Percentiles rank a stretch among this genome's conserved stretches.
phyloP scores from a whole-genome alignment of 108 stramenopile genomes.

The Nannochloropsis gaditana region DNA sequence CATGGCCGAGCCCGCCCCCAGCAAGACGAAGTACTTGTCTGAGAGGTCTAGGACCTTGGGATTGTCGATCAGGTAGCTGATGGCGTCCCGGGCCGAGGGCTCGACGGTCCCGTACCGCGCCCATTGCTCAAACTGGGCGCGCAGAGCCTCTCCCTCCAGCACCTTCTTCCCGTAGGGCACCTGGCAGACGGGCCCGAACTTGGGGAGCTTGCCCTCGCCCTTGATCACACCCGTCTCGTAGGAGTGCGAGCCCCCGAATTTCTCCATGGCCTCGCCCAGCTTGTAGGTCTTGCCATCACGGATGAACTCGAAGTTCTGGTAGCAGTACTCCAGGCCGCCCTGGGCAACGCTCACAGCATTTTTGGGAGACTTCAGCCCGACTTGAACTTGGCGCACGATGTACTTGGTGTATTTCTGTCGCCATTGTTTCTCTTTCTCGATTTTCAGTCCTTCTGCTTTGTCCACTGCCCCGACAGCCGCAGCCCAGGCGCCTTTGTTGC shows the following conservation, averaged over 20 bases:
- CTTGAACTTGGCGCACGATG: constrained; percentile 70
- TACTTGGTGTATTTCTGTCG: constrained; percentile 82
- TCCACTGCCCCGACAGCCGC: constrained; percentile 75
- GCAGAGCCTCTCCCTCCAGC: constrained; percentile 69
- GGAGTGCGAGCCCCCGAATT: constrained; percentile 49
- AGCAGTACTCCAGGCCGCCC: constrained; percentile 80
- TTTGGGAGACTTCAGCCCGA: constrained; percentile 70
- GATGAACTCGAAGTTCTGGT: constrained; percentile 86
- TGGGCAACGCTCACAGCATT: constrained; percentile 73
- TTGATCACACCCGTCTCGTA: constrained; percentile 76
- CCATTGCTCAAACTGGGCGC: constrained; percentile 77
- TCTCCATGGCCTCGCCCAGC: constrained; percentile 79
- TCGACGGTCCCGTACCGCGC: constrained; percentile 90
- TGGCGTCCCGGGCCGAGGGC: constrained; percentile 82
- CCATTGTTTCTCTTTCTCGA: constrained; percentile 62
- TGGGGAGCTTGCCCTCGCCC: constrained; percentile 53
- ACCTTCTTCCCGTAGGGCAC: constrained; percentile 83
- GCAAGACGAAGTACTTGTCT: constrained; percentile 82
- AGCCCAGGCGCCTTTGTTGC: constrained; percentile 43
- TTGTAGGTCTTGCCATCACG: constrained; percentile 60
- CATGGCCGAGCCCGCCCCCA: constrained; percentile 97
- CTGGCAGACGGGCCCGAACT: constrained; percentile 37
- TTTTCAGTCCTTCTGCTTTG: constrained; percentile 59
- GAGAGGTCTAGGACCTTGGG: constrained; percentile 66
- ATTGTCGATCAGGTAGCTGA: constrained; percentile 70